These are phyloP conservation scores for Erodium texanum DNA, from an alignment of 441 rosid genomes.

Conservation along the genomic window DNA sequence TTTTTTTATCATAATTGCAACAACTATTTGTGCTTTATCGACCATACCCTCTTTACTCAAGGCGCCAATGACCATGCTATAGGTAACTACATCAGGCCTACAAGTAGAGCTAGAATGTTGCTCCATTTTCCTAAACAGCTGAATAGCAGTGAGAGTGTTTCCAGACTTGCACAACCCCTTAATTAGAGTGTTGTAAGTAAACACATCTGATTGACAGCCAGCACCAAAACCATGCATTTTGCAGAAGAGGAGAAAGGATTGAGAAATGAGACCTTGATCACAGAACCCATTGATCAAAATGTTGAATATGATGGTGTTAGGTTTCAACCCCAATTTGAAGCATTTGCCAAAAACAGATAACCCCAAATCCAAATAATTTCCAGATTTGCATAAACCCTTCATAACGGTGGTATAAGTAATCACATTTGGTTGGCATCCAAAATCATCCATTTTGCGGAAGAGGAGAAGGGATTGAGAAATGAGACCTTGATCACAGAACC, in stretches of 20 bases:
- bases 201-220: too few relatives aligned
- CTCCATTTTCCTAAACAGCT: slow-evolving; percentile 23
- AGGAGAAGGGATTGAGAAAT: not conserved
- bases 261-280: too few relatives aligned
- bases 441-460: not conserved
- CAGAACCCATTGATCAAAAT: too few relatives aligned
- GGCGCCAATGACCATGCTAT: slow-evolving; percentile 21
- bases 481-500: slow-evolving; percentile 17
- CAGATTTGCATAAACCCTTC: slow-evolving; percentile 14
- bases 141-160: slow-evolving; percentile 14
- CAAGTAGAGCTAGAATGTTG: slow-evolving; percentile 12
- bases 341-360: too few relatives aligned
- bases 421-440: slow-evolving; percentile 6
- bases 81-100: slow-evolving; percentile 10
- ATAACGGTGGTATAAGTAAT: slow-evolving; percentile 17
- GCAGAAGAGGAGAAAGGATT: too few relatives aligned
- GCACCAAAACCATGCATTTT: too few relatives aligned
- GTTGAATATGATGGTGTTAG: too few relatives aligned
- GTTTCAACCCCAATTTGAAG: too few relatives aligned
- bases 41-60: slow-evolving; percentile 18
- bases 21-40: slow-evolving; percentile 18
- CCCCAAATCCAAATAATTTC: too few relatives aligned
- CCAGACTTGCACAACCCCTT: slow-evolving; percentile 9
- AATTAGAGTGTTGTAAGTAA: too few relatives aligned
- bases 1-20: slow-evolving; percentile 3